Conservation (phyloP, 192 early-diverging fungal genomes). For the Polychytrium aggregatum region DNA sequence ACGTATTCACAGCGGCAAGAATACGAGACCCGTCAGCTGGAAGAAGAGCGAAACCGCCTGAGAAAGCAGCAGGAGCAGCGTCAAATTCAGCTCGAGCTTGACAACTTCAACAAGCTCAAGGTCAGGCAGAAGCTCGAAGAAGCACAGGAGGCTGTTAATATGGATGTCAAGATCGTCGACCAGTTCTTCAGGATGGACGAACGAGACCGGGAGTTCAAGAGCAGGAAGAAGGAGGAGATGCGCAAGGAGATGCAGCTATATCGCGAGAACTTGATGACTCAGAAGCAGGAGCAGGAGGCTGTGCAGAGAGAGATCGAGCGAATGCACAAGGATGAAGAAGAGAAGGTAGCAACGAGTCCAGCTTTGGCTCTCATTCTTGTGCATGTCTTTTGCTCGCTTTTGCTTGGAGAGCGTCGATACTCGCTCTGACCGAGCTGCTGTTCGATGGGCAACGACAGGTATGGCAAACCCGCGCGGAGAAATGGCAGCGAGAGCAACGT, state of each 20-base stretch:
- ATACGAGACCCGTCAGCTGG: conserved; percentile 17
- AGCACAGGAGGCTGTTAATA: conserved; percentile 22
- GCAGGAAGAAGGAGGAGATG: conserved; percentile 21
- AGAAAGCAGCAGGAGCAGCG: conserved; percentile 29
- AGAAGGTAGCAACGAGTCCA: conserved; percentile 16
- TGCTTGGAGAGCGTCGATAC: too few species aligned
- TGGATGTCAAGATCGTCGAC: conserved; percentile 31
- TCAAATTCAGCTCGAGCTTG: conserved; percentile 27
- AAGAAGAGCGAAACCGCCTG: conserved; percentile 27
- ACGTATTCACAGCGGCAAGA: conserved; percentile 37
- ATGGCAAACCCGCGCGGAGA: conserved; percentile 33
- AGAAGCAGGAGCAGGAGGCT: conserved; percentile 20
- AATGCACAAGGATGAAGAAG: conserved; percentile 26
- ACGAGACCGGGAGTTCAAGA: conserved; percentile 16
- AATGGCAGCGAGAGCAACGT: conserved; percentile 33
- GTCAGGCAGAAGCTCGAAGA: conserved; percentile 21
- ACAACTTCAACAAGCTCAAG: conserved; percentile 35
- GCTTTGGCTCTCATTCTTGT: not conserved
- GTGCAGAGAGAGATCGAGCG: conserved; percentile 26
- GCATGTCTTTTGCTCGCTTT: not conserved
- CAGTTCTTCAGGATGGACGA: conserved; percentile 30
- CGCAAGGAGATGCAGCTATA: conserved; percentile 33
- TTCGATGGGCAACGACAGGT: conserved; percentile 13
- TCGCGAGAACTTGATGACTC: conserved; percentile 27
- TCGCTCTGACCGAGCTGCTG: not conserved